Evolutionary conservation across 2,329 filamentous ascomycete genomes (phyloP), one percentile per base, ranked within the genome.

Genomic region (Truncatella angustata): DNA sequence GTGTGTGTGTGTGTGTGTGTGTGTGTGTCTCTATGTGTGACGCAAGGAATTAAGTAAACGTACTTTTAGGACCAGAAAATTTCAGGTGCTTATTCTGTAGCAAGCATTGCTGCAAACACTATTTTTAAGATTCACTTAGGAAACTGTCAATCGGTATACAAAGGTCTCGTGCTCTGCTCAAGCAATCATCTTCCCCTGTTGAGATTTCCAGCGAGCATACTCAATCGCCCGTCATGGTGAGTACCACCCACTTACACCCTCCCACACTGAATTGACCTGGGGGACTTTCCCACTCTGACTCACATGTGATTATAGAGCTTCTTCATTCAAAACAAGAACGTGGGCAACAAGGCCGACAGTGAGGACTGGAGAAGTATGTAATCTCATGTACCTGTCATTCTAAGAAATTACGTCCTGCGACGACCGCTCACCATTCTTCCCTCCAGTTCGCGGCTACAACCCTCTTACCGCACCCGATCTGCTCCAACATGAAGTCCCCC

Each of bases 391-490:
- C 16, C 24, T 12, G 14, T 11, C 7, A 2, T 12, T 20, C 9
- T 24, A 21, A 2, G 4, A 18, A 10, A 34, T n/a, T 10, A 16
- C 18, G 9, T 12, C 28, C 24, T 3, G 5, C 3, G 42, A 10
- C 21, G 44, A 32, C 16, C 4, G 24, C 44, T 47, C 14, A 47
- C 10, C 14, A 12, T 6, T 47, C 18, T 3, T 26, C 14, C 11
- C 21, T 24, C 32, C 58, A 90, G 87, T 91, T 71, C 87, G 88
- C 57, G 93, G 93, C 63, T 93, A 95, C 81, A 96, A 96, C 70
- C 93, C 90, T 63, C 79, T 99, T 60, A 97, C 91, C 12, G 86
- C 94, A 5, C 94, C 94, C 56, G 90, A 96, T 66, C 85, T 99
- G 58, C 90, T 99, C 55, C 93, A 97, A 72, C 88, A 93, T 79